Base-by-base conservation (phyloP, 257 asterid species). In the Petunia axillaris region DNA sequence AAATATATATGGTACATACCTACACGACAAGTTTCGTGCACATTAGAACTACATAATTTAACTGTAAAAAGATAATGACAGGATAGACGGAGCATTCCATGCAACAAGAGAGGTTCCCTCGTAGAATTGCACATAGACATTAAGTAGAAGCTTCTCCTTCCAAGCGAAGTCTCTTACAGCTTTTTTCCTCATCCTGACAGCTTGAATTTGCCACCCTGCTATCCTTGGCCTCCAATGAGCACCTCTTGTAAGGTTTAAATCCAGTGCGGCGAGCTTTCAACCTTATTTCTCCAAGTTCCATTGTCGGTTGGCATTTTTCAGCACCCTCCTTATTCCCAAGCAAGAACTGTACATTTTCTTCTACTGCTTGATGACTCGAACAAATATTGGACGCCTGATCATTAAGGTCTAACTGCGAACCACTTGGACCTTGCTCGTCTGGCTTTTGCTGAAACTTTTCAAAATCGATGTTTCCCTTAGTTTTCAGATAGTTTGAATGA, bases 221-320 rank as follows among this genome's bases (percentile, higher is more conserved):
- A 71, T 90, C 98, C 80, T 87, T 92, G 35, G 96, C 99, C 87
- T 93, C 98, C 86, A 88, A 74, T 4, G 97, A 89, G 83, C 99
- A 95, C 82, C 99, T 92, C 88, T 95, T 95, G 89, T 95, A 93
- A 71, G 99, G 99, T 86, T 91, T 95, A 81, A 95, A 95, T 79
- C 99, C 99, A 35, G 92, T 91, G 62, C 83, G 87, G 2, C 83
- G 77, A 52, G 89, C 84, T 84, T 89, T 93, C 78, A 90, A 88
- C 85, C 91, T 95, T 39, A 81, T 77, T 1, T 84, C 85, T 82
- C 89, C 91, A 65, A 87, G 86, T 73, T 91, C 94, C 78, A 79
- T 6, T 39, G 79, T 70, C 73, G 85, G 87, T 6, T 78, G 79
- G 43, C 90, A 91, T 59, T 81, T 92, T 60, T 85, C 89, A 35